phyloP scores from a whole-genome alignment of 129 eudicot species.

The Arctium minus region DNA sequence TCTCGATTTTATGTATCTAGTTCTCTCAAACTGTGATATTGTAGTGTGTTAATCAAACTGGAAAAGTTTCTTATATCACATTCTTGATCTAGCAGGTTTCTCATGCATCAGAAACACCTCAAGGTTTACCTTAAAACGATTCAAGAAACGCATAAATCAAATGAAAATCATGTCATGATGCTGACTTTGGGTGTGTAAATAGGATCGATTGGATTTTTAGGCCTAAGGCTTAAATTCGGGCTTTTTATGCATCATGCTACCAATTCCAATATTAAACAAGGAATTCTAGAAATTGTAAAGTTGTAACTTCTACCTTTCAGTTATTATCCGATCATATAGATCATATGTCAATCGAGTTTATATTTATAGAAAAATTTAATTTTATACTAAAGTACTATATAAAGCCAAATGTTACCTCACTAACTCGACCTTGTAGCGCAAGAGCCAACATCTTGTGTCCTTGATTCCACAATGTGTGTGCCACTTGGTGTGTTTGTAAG shows the following conservation, averaged over 20 bases:
- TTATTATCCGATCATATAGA: too few species aligned
- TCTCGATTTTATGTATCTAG: background rate
- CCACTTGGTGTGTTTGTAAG: constrained; percentile 65
- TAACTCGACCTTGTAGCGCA: constrained; percentile 72
- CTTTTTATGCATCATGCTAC: too few species aligned
- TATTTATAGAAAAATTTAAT: too few species aligned
- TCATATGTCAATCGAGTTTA: too few species aligned
- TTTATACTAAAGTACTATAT: background rate
- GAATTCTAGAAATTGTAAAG: too few species aligned
- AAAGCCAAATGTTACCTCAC: constrained; percentile 47
- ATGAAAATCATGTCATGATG: background rate
- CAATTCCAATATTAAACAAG: too few species aligned
- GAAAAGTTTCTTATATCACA: background rate
- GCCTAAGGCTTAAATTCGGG: too few species aligned
- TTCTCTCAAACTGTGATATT: background rate
- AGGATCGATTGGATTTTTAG: too few species aligned
- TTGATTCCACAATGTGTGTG: constrained; percentile 67
- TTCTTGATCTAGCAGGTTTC: background rate
- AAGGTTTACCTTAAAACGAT: background rate
- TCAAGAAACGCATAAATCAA: background rate
- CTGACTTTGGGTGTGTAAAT: too few species aligned
- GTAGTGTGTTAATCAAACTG: background rate
- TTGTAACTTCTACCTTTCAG: too few species aligned
- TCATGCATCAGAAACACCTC: background rate
- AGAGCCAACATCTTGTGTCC: constrained; percentile 67